Evolutionary conservation across 2,329 filamentous ascomycete species (phyloP).

Genomic region (Didymella glomerata): DNA sequence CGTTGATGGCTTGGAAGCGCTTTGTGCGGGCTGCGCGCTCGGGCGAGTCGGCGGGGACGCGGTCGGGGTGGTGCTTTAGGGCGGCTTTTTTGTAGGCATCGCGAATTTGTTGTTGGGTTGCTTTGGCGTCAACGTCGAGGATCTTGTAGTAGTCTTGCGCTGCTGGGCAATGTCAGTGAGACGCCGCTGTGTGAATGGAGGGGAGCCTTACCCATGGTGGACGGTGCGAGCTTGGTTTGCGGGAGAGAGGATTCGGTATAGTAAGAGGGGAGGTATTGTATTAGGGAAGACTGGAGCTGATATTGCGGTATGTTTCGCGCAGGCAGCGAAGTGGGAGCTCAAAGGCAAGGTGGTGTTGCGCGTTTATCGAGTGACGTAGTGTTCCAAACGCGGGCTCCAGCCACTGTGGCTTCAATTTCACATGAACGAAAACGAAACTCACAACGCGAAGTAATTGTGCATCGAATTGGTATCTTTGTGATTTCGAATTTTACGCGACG

Average conservation of each 20-base stretch:
- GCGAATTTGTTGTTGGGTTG: conserved; percentile 83
- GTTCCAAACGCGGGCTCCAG: conserved; percentile 15
- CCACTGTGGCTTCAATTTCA: conserved; percentile 26
- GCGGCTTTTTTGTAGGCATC: conserved; percentile 95
- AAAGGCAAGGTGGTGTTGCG: conserved; percentile 18
- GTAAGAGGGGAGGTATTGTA: not conserved
- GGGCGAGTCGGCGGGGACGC: conserved; percentile 82
- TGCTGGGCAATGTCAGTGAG: conserved; percentile 12
- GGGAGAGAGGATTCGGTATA: not conserved
- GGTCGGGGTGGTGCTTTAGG: conserved; percentile 91
- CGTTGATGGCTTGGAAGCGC: conserved; percentile 90
- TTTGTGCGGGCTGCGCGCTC: conserved; percentile 83
- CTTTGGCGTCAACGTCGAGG: conserved; percentile 76
- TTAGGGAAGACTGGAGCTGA: not conserved
- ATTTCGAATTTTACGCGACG: not conserved
- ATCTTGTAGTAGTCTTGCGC: conserved; percentile 32
- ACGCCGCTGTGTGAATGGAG: not conserved
- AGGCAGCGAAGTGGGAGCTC: conserved; percentile 8
- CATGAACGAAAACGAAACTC: not conserved
- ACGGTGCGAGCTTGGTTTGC: not conserved
- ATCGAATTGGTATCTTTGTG: not conserved
- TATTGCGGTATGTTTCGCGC: not conserved
- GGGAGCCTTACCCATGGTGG: conserved; percentile 4
- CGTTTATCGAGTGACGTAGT: conserved; percentile 15
- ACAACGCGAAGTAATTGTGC: not conserved